Evolutionary conservation across 345 rosid genomes (phyloP).

Genomic region (Populus tremula): DNA sequence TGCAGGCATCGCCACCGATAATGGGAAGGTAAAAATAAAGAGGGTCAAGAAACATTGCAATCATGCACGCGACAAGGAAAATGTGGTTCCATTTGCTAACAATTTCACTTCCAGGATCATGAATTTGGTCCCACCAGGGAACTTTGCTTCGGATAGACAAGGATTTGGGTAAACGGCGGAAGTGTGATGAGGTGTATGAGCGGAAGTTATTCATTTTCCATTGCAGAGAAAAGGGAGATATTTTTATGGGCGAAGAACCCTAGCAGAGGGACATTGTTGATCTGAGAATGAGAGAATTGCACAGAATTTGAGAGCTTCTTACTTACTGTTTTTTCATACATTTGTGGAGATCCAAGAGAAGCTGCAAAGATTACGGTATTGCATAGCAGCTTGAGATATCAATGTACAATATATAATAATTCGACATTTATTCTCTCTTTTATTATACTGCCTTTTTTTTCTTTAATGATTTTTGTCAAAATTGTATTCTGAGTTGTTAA

Average conservation of each 20-base stretch:
- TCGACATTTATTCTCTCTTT: no score
- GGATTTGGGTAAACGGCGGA: slow-evolving; percentile 41
- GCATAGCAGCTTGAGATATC: no score
- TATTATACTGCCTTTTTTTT: no score
- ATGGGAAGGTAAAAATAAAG: slow-evolving; percentile 76
- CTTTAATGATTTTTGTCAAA: no score
- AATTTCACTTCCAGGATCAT: slow-evolving; percentile 63
- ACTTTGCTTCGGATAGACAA: slow-evolving; percentile 47
- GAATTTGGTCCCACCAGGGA: slow-evolving; percentile 54
- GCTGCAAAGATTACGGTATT: slow-evolving; percentile 9
- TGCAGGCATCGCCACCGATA: slow-evolving; percentile 50
- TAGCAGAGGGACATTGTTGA: no score
- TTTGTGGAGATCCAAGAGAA: slow-evolving; percentile 18
- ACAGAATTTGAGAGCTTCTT: not conserved
- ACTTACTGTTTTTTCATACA: slow-evolving; percentile 4
- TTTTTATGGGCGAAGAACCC: no score
- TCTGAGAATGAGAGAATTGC: not conserved
- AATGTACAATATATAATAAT: no score
- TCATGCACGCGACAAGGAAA: slow-evolving; percentile 57
- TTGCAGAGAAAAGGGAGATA: not conserved
- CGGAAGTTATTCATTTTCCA: slow-evolving; percentile 43
- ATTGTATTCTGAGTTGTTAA: no score
- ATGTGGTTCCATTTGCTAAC: slow-evolving; percentile 67
- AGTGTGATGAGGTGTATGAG: slow-evolving; percentile 35
- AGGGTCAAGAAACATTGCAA: slow-evolving; percentile 82